Evolutionary conservation across 805 yeast genomes (phyloP).

Genomic region (Kluyveromyces nonfermentans): DNA sequence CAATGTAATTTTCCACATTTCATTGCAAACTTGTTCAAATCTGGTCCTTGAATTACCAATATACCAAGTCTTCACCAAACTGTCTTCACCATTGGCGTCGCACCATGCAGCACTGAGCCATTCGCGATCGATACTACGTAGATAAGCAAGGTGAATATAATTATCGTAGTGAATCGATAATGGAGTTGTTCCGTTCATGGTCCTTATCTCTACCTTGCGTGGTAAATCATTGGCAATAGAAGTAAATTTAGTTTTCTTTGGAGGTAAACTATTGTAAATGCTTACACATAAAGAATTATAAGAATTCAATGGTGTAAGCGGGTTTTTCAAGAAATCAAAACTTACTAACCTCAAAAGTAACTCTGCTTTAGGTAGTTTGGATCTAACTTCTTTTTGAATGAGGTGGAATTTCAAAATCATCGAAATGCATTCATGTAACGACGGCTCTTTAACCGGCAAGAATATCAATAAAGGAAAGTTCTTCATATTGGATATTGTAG

Average conservation of each 20-base stretch:
- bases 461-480: conserved; percentile 23
- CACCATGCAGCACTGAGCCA: conserved; percentile 90
- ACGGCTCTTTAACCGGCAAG: conserved; percentile 18
- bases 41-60: conserved; percentile 28
- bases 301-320: conserved; percentile 22
- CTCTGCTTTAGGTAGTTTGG: conserved; percentile 23
- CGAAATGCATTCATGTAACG: conserved; percentile 36
- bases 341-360: conserved; percentile 34
- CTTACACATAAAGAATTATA: conserved; percentile 39
- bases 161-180: conserved; percentile 41
- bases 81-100: conserved; percentile 65
- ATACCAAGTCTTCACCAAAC: conserved; percentile 58
- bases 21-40: conserved; percentile 53
- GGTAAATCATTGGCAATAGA: conserved; percentile 36
- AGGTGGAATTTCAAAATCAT: conserved; percentile 39
- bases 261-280: conserved; percentile 46
- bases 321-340: conserved; percentile 31
- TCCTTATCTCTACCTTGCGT: conserved; percentile 34
- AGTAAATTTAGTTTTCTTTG: conserved; percentile 26
- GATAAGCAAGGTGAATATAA: conserved; percentile 78
- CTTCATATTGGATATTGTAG: conserved; percentile 20
- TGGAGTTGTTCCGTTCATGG: conserved; percentile 32
- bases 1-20: conserved; percentile 54
- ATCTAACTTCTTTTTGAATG: conserved; percentile 32
- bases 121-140: conserved; percentile 65